These are phyloP conservation scores for Termitomyces sp. DNA, from an alignment of 768 basidiomycete species.

Conservation along the genomic window DNA sequence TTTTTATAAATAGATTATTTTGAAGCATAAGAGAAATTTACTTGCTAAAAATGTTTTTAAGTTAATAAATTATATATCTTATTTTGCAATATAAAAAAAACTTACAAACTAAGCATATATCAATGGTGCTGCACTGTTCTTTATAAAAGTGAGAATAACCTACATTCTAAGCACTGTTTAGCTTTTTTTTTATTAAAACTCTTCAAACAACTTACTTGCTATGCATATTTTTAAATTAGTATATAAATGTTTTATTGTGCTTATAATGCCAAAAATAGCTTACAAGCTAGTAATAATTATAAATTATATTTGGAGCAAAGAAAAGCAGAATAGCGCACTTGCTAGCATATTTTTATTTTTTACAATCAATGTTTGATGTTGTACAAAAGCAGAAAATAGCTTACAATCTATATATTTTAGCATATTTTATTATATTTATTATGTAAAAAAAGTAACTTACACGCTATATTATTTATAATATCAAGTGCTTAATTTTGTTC, in stretches of 20 bases:
- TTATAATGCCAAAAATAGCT: neutral
- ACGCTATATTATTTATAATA: neutral
- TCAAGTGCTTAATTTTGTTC: neutral
- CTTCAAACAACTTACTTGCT: neutral
- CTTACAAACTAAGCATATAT: neutral
- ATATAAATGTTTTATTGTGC: neutral
- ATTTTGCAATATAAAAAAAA: neutral
- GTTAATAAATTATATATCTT: neutral
- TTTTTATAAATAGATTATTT: neutral
- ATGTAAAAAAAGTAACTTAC: neutral
- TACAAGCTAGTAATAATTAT: neutral
- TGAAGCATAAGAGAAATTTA: neutral
- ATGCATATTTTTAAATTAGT: neutral
- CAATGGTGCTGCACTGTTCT: neutral
- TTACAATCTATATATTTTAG: neutral
- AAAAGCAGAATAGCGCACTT: neutral
- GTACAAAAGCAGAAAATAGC: neutral
- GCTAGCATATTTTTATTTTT: neutral
- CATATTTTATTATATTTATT: neutral
- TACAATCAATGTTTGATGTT: neutral
- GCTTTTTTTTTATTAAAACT: neutral
- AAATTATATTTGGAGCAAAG: too few relatives aligned
- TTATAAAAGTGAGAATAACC: neutral
- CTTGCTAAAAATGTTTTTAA: neutral
- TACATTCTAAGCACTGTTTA: neutral